Percentiles rank a stretch among this genome's conserved stretches.
Conservation (phyloP, 257 asterid species). For the Nicotiana tomentosiformis region DNA sequence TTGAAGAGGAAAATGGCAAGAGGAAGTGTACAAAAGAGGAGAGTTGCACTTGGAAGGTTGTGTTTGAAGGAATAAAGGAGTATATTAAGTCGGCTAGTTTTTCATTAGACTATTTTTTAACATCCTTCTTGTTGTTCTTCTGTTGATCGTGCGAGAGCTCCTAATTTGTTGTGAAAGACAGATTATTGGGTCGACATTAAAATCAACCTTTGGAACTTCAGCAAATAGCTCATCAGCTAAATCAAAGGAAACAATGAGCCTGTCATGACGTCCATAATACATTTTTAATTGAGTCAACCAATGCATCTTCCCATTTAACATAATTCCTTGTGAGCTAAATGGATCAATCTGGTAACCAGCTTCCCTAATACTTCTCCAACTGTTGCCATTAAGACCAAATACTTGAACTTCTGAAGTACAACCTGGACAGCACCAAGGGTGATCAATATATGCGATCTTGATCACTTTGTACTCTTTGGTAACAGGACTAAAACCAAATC, state of each 20-base stretch:
- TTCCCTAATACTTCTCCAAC: conserved; percentile 7
- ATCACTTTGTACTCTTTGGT: too few species aligned
- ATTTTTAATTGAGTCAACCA: conserved; percentile 19
- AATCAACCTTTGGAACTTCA: neutral
- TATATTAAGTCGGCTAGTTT: too few species aligned
- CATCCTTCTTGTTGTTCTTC: too few species aligned
- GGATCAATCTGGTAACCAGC: neutral
- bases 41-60: too few species aligned
- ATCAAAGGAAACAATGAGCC: conserved; percentile 21
- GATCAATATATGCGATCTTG: too few species aligned
- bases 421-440: too few species aligned
- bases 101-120: too few species aligned
- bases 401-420: conserved; percentile 13
- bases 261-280: neutral
- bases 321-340: neutral
- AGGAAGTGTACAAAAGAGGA: too few species aligned
- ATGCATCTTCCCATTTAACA: conserved; percentile 15
- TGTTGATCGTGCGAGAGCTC: too few species aligned
- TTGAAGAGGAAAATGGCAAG: conserved; percentile 16
- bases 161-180: too few species aligned
- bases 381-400: neutral
- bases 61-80: too few species aligned
- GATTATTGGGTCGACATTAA: neutral
- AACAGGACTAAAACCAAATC: conserved; percentile 6
- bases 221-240: conserved; percentile 14